Evolutionary conservation across 2,329 filamentous ascomycete species (phyloP), one percentile per base, ranked within the genome.

Genomic region (Colletotrichum eleusines): DNA sequence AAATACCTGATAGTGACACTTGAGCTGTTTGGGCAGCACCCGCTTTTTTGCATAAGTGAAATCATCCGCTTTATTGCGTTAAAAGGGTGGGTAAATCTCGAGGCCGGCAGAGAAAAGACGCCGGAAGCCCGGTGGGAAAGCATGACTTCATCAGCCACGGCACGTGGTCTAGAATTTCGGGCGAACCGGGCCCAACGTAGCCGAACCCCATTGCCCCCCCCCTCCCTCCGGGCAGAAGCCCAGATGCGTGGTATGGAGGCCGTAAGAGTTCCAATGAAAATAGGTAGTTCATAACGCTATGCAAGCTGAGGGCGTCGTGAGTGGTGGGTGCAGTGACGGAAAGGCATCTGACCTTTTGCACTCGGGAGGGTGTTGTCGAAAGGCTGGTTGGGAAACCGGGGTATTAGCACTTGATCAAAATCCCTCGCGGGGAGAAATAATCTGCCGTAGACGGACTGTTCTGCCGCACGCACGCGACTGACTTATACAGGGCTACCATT

Each of bases 341-440:
- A 51, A 62, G 67, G 61, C 63, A 70, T 67, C 63, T 71, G 68
- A 63, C 59, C 69, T 51, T 31, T 44, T 35, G 28, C 53, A 16
- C 35, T 20, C 44, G 55, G n/a, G 51, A 54, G 51, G 64, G 42
- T 46, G 28, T 58, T 38, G 51, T 58, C 50, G 51, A 23, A 23
- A 38, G 51, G 48, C 26, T 55, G 51, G 58, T 59, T 71, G 65
- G 64, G 68, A 58, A 68, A 48, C 53, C 51, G 59, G 63, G 64
- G 64, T 71, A n/a, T n/a, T n/a, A 51, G 33, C 69, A 69, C 69
- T 69, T 69, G 69, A 71, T 48, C 65, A 58, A 63, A 59, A 71
- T 71, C 58, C 35, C 69, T 68, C 69, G 65, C 55, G 69, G 68
- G 69, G 40, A 46, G 35, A 57, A 9, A 18, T 42, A 23, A 44